phyloP scores from a whole-genome alignment of 345 rosid genomes.

The Salix arbutifolia region DNA sequence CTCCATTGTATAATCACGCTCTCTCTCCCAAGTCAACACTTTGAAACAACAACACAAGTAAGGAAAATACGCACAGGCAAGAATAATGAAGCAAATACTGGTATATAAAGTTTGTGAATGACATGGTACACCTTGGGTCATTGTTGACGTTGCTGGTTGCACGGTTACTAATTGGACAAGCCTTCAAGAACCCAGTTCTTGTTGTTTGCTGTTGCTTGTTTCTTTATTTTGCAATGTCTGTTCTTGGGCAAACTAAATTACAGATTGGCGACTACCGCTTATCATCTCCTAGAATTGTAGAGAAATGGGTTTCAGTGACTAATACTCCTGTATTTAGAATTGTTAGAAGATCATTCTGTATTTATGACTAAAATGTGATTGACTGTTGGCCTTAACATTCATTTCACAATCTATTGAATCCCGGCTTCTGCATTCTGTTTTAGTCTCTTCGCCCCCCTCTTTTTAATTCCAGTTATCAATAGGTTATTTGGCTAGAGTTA shows the following conservation, averaged over 20 bases:
- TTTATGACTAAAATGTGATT: too few relatives aligned
- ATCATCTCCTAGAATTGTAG: not conserved
- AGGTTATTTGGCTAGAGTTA: not conserved
- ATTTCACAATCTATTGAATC: not conserved
- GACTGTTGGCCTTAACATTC: not conserved
- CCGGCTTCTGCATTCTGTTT: not conserved
- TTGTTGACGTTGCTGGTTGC: not conserved
- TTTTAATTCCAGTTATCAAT: not conserved
- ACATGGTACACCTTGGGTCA: not conserved
- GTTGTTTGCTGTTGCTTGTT: not conserved
- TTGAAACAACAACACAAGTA: not conserved
- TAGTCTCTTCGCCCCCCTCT: not conserved
- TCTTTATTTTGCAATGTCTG: not conserved
- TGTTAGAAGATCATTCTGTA: too few relatives aligned
- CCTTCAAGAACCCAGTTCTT: not conserved
- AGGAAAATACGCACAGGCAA: not conserved
- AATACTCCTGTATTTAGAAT: not conserved
- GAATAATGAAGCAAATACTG: not conserved
- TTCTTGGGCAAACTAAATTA: not conserved
- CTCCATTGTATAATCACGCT: not conserved
- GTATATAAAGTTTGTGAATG: not conserved
- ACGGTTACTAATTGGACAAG: not conserved
- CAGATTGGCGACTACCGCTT: not conserved
- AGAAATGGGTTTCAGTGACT: not conserved
- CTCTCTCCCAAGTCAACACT: not conserved